phyloP scores from a whole-genome alignment of 805 yeast genomes.

The Yamadazyma akitaensis region DNA sequence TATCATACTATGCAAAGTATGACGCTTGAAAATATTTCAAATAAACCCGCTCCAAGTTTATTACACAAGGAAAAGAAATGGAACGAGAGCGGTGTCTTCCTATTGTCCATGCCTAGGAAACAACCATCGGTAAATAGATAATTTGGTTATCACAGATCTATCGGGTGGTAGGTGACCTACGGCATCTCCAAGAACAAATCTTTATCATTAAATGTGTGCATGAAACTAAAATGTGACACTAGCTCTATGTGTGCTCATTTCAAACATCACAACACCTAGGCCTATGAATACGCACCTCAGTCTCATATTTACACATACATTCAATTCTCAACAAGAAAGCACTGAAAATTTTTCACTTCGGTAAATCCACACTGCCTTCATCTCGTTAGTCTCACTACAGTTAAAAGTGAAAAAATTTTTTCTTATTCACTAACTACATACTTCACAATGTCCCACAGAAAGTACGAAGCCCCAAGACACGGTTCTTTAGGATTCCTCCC shows the following conservation, averaged over 20 bases:
- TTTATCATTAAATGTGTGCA: too few relatives aligned
- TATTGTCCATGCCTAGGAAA: too few relatives aligned
- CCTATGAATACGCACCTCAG: neutral
- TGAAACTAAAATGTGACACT: too few relatives aligned
- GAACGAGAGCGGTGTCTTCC: too few relatives aligned
- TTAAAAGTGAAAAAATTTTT: constrained; percentile 3
- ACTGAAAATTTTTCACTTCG: neutral
- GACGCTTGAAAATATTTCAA: neutral
- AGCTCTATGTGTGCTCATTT: too few relatives aligned
- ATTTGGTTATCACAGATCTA: too few relatives aligned
- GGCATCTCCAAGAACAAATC: too few relatives aligned
- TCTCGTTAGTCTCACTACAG: neutral
- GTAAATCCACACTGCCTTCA: neutral
- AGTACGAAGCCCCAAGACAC: constrained; percentile 99
- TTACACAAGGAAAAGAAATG: too few relatives aligned
- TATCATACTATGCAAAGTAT: neutral
- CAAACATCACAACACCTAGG: too few relatives aligned
- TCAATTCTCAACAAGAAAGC: neutral
- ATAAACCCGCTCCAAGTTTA: neutral
- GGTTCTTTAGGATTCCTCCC: constrained; percentile 99
- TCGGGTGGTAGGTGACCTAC: too few relatives aligned
- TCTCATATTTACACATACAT: neutral
- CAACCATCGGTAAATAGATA: too few relatives aligned
- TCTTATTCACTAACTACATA: constrained; percentile 3
- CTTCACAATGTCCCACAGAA: constrained; percentile 92